A percentile compares a stretch with the other conserved stretches of the same genome.
Evolutionary conservation across 768 basidiomycete species (phyloP).

Genomic region (Tricholoma matsutake): DNA sequence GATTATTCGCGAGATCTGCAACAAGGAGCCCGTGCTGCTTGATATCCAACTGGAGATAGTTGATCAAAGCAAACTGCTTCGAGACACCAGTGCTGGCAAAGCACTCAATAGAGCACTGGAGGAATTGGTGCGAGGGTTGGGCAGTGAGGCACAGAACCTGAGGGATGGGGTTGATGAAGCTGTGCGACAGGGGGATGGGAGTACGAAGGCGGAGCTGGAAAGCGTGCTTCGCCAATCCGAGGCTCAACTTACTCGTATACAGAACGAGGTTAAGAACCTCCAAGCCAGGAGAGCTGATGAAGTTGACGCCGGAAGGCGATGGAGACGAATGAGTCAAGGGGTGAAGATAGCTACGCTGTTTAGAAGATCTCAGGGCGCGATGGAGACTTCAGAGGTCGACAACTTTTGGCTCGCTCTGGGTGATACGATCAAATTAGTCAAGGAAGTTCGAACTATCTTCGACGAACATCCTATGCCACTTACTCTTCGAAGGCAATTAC

Average conservation of each 20-base stretch:
- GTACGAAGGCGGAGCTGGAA: neutral
- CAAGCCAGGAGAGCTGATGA: neutral
- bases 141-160: neutral
- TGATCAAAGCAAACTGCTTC: constrained; percentile 7
- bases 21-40: constrained; percentile 4
- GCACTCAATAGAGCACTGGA: neutral
- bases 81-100: constrained; percentile 12
- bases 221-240: neutral
- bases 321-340: neutral
- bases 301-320: neutral
- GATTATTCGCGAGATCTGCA: neutral
- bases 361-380: neutral
- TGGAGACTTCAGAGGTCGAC: neutral
- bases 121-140: neutral
- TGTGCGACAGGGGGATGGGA: neutral
- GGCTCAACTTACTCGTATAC: neutral
- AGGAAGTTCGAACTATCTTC: neutral
- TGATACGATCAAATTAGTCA: neutral
- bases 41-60: constrained; percentile 19
- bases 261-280: neutral
- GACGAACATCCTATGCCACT: neutral
- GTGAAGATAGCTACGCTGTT: neutral
- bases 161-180: neutral
- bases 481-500: neutral
- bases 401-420: neutral